phyloP scores from a whole-genome alignment of 306 rosid species.

The Vigna reflexopilosa region DNA sequence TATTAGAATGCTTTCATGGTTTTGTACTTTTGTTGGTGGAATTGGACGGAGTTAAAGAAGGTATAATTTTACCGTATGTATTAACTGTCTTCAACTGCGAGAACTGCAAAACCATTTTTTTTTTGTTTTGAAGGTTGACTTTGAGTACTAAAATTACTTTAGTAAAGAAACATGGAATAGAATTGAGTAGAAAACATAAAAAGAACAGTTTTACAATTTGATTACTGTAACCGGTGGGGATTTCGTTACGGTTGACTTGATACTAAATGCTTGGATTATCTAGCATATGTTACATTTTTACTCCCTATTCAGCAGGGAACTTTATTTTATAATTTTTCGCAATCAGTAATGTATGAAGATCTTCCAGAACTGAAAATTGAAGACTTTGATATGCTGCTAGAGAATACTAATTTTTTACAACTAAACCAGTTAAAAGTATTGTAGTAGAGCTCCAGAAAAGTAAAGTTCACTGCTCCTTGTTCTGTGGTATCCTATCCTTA shows the following conservation, averaged over 20 bases:
- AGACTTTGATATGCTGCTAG: slow-evolving; percentile 13
- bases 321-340: not conserved
- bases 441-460: slow-evolving; percentile 4
- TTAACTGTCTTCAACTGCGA: slow-evolving; percentile 22
- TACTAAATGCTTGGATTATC: not conserved
- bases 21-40: not conserved
- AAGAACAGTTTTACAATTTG: not conserved
- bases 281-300: not conserved
- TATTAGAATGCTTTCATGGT: slow-evolving; percentile 7
- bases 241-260: not conserved
- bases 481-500: too few species aligned
- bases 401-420: slow-evolving; percentile 5
- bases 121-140: slow-evolving; percentile 16
- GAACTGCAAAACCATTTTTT: not conserved
- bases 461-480: not conserved
- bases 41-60: slow-evolving; percentile 15
- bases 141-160: not conserved
- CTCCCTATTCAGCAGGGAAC: not conserved
- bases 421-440: slow-evolving; percentile 8
- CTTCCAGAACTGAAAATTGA: not conserved
- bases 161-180: slow-evolving; percentile 14
- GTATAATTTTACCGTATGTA: not conserved
- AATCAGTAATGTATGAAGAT: not conserved
- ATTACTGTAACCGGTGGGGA: not conserved
- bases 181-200: not conserved